These are phyloP conservation scores for Diospyros lotus DNA, from an alignment of 148 eudicot species.

Conservation along the genomic window DNA sequence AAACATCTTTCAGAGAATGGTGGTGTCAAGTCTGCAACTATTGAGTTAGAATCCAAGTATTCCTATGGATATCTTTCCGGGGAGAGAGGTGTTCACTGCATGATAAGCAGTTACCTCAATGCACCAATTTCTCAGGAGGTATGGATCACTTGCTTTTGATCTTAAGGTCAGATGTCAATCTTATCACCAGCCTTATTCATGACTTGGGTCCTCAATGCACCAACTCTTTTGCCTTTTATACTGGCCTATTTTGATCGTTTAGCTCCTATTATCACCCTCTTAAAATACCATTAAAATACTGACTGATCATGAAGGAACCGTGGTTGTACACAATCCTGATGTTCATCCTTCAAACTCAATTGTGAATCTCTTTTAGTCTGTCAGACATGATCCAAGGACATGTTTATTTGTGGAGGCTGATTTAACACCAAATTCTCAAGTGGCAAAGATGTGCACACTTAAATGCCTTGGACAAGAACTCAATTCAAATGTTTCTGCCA, in stretches of 20 bases:
- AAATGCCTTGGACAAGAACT: neutral
- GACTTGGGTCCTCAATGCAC: neutral
- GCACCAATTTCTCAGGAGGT: slow-evolving; percentile 38
- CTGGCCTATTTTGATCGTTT: neutral
- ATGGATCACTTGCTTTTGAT: slow-evolving; percentile 1
- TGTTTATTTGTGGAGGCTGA: neutral
- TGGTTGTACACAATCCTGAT: no score
- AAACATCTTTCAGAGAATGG: slow-evolving; percentile 39
- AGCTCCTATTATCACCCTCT: neutral
- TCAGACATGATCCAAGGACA: neutral
- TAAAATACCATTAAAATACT: neutral
- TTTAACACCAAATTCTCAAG: neutral
- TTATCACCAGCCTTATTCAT: neutral
- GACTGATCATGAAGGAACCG: neutral
- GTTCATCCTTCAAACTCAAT: no score
- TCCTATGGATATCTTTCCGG: slow-evolving; percentile 81
- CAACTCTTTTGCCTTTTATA: neutral
- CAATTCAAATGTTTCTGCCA: slow-evolving; percentile 2
- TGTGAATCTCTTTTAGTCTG: neutral
- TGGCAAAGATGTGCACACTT: neutral
- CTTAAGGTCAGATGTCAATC: neutral
- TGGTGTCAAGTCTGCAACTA: slow-evolving; percentile 56
- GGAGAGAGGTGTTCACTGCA: slow-evolving; percentile 73
- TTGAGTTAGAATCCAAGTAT: slow-evolving; percentile 74
- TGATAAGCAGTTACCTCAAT: slow-evolving; percentile 35